Evolutionary conservation across 2,329 filamentous ascomycete species (phyloP), one percentile per base, ranked within the genome.

Genomic region (Domatiomyces catenatus): DNA sequence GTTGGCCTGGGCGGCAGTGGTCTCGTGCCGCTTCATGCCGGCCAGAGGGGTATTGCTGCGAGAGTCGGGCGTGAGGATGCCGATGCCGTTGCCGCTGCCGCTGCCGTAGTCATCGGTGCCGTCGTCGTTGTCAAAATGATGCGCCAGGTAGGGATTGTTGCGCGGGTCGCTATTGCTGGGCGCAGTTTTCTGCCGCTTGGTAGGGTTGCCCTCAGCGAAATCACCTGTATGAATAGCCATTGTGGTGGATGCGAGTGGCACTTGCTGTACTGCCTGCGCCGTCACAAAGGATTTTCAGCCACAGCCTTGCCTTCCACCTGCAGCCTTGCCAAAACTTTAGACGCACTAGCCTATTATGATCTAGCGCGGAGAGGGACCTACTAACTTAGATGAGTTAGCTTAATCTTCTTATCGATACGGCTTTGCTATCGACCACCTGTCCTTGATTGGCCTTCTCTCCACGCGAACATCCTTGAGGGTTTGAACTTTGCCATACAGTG

Each of bases 111-210:
- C 59, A 59, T 62, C 56, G 58, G 62, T 52, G 49, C 60, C 56
- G 20, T 50, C 47, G 60, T 67, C 58, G 67, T 71, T 64, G 56
- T 82, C 75, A 68, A 90, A 81, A 79, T 84, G 84, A 69, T 98
- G 92, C 51, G 88, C 86, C 55, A 98, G 80, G 71, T 98, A 96
- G 1, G 86, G 86, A 66, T 96, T 96, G 64, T 76, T 63, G 52
- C 70, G 69, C 49, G 77, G 75, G 62, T 79, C 74, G 56, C 66
- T 69, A 54, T 69, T 67, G 19, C 19, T 20, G 36, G 26, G 2
- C 28, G 22, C 63, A 57, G 72, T 73, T 63, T 77, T 77, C 61
- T 75, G 71, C 54, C 73, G 74, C 68, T 75, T 81, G 58, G 67
- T 66, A 59, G 74, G 70, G 56, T 67, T 67, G 59, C 70, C 57